A percentile compares a stretch with the other conserved stretches of the same genome.
These are phyloP conservation scores for Teunomyces cretensis DNA, from an alignment of 805 yeast species.

Conservation along the genomic window DNA sequence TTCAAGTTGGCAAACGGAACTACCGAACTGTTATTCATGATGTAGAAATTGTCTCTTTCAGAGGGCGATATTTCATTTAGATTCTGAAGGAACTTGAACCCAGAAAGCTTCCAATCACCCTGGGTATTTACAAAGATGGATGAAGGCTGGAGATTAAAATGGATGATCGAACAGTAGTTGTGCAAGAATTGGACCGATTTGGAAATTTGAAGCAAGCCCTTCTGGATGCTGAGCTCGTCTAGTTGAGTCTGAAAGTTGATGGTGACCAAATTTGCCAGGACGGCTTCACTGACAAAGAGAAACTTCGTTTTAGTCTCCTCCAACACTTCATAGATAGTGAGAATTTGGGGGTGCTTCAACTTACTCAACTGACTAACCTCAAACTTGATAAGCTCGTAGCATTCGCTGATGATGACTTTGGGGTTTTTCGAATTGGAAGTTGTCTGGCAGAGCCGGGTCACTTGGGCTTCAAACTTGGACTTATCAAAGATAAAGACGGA, in stretches of 20 bases:
- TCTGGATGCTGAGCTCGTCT: slow-evolving; percentile 72
- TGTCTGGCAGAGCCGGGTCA: slow-evolving; percentile 38
- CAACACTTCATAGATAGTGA: slow-evolving; percentile 81
- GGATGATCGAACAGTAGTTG: slow-evolving; percentile 69
- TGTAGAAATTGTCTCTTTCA: slow-evolving; percentile 55
- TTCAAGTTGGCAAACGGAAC: slow-evolving; percentile 77
- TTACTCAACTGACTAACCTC: slow-evolving; percentile 75
- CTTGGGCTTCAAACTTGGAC: slow-evolving; percentile 60
- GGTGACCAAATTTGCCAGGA: slow-evolving; percentile 54
- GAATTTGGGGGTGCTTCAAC: slow-evolving; percentile 84
- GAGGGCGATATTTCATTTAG: slow-evolving; percentile 48
- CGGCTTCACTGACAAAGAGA: slow-evolving; percentile 81
- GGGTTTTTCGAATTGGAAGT: slow-evolving; percentile 39
- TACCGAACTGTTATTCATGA: slow-evolving; percentile 73
- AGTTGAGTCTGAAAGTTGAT: slow-evolving; percentile 30
- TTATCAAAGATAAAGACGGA: slow-evolving; percentile 89
- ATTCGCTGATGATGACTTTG: slow-evolving; percentile 57
- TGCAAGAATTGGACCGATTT: slow-evolving; percentile 84
- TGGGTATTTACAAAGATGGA: slow-evolving; percentile 75
- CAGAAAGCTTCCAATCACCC: slow-evolving; percentile 93
- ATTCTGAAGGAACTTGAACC: slow-evolving; percentile 53
- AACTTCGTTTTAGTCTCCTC: slow-evolving; percentile 82
- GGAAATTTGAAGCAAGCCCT: slow-evolving; percentile 77
- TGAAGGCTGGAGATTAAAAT: slow-evolving; percentile 74
- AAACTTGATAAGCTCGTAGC: slow-evolving; percentile 59